These are phyloP conservation scores for Aureobasidium sp. DNA, from an alignment of 2,329 filamentous ascomycete species.

Conservation along the genomic window DNA sequence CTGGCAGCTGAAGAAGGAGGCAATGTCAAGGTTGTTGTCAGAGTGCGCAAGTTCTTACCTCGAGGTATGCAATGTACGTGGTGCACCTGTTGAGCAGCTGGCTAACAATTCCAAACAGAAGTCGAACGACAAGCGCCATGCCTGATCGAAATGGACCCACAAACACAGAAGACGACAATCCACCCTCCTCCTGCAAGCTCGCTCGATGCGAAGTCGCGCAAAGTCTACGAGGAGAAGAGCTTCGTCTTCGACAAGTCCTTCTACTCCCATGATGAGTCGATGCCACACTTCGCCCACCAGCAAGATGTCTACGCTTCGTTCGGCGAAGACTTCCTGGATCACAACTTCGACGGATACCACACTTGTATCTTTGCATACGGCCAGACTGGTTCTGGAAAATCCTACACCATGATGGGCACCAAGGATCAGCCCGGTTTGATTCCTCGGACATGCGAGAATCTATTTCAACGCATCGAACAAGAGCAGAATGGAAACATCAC, in stretches of 20 bases:
- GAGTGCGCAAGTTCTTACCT: constrained; percentile 38
- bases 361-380: constrained; percentile 99
- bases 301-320: constrained; percentile 90
- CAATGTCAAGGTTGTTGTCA: constrained; percentile 44
- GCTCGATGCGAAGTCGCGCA: constrained; percentile 50
- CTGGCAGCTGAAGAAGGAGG: constrained; percentile 28
- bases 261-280: constrained; percentile 78
- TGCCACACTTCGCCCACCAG: constrained; percentile 83
- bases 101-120: constrained; percentile 46
- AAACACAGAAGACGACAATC: constrained; percentile 75
- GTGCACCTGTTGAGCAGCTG: background rate
- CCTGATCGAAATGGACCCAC: constrained; percentile 83
- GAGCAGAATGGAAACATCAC: constrained; percentile 84
- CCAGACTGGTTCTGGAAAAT: constrained; percentile 95
- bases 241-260: constrained; percentile 98
- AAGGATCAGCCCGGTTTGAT: constrained; percentile 82
- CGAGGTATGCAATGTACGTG: constrained; percentile 27
- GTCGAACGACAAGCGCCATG: constrained; percentile 72
- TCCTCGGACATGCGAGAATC: constrained; percentile 86
- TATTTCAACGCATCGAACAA: constrained; percentile 86
- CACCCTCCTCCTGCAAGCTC: constrained; percentile 47
- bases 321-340: constrained; percentile 93
- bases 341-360: constrained; percentile 99
- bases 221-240: constrained; percentile 72
- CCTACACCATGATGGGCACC: constrained; percentile 95